Conservation (phyloP, 345 rosid species). For the Euphorbia pulcherrima region DNA sequence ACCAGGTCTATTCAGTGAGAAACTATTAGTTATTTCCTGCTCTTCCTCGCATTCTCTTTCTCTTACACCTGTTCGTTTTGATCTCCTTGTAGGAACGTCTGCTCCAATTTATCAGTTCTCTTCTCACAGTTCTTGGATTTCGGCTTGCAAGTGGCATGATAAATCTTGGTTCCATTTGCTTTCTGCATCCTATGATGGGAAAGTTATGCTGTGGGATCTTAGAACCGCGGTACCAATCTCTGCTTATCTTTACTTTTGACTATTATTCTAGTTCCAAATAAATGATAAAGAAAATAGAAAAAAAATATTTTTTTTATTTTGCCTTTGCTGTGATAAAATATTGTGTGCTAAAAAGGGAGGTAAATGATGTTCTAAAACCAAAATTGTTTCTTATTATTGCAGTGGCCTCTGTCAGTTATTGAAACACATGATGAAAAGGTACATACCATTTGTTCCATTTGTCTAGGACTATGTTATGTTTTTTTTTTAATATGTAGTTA, state of each 20-base stretch:
- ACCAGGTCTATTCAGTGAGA: slow-evolving; percentile 55
- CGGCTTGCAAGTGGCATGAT: slow-evolving; percentile 92
- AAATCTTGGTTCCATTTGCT: slow-evolving; percentile 78
- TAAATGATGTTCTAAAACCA: background rate
- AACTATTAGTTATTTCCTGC: background rate
- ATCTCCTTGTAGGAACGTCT: slow-evolving; percentile 58
- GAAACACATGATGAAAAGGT: slow-evolving; percentile 86
- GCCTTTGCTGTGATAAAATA: background rate
- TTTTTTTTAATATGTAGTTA: background rate
- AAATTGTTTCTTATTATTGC: slow-evolving; percentile 34
- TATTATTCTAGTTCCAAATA: background rate
- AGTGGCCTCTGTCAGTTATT: slow-evolving; percentile 90
- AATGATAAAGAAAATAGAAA: background rate
- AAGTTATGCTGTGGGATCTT: slow-evolving; percentile 98
- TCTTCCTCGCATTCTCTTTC: background rate
- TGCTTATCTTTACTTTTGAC: slow-evolving; percentile 12
- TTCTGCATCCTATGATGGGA: slow-evolving; percentile 95
- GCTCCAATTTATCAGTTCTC: slow-evolving; percentile 84
- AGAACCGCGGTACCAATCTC: slow-evolving; percentile 77
- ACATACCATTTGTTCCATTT: slow-evolving; percentile 6
- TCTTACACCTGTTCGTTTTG: background rate
- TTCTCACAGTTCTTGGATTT: slow-evolving; percentile 87
- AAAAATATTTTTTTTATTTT: background rate
- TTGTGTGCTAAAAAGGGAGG: background rate
- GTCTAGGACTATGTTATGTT: slow-evolving; percentile 1